Base-by-base conservation (phyloP, 2,329 filamentous ascomycete genomes). In the Exutisphaerella laricina region DNA sequence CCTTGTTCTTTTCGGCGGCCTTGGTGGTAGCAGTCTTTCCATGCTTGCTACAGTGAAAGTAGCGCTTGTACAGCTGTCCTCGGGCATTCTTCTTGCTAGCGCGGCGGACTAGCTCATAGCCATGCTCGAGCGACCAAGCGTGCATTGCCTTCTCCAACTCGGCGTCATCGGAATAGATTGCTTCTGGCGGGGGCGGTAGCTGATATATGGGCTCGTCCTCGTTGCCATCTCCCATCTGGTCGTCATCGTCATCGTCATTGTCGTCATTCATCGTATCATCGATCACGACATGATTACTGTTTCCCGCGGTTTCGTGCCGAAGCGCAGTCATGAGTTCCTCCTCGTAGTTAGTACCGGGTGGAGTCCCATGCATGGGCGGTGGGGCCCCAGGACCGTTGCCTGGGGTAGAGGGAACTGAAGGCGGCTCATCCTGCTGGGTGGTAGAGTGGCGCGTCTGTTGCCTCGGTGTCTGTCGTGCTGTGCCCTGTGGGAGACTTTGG, bases 31-130 rank as follows among this genome's bases (percentile, higher is more conserved):
- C 50, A 10, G 48, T 48, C 35, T 55, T 59, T 31, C 60, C 60
- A 44, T 61, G 58, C 43, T 58, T 60, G 42, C 53, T 56, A 54
- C 60, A 62, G 36, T 62, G 56, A 37, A 57, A 60, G 48, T 61
- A 62, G 18, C 60, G 57, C 46, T 62, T 62, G 51, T 62, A 62
- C 17, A 61, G 50, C 25, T 55, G 43, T 13, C 59, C 58, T n/a
- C 40, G 40, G 3, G 58, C 57, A 33, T 62, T 62, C 50, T 58
- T 60, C 51, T 61, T 62, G 43, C 53, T 58, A 4, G 59, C 58
- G 21, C 60, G 50, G 4, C 59, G 53, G 1, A 62, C 60, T 13
- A 61, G 43, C 46, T 62, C 60, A 39, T 60, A 62, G 32, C 60
- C 60, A 32, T 62, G 60, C 41, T 60, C 59, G 3, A 58, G 45